These are phyloP conservation scores for Gaeumannomyces sp. DNA, from an alignment of 2,329 filamentous ascomycete genomes.

Conservation along the genomic window DNA sequence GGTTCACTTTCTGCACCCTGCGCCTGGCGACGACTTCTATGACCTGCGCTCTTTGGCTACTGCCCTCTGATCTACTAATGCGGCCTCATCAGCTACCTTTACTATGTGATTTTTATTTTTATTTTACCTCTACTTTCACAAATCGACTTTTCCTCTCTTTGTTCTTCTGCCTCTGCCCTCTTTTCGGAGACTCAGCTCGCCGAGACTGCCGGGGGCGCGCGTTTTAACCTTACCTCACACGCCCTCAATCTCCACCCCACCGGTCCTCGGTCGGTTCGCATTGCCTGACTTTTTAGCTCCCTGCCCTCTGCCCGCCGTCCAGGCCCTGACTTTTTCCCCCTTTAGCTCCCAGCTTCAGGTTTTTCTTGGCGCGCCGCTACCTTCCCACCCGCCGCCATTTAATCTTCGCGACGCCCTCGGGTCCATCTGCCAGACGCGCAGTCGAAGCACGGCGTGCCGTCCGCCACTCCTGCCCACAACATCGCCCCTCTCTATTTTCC, in stretches of 20 bases:
- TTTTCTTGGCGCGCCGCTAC: neutral
- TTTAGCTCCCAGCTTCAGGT: neutral
- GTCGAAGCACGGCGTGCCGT: neutral
- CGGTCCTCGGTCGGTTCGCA: neutral
- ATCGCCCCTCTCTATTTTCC: neutral
- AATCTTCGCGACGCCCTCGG: neutral
- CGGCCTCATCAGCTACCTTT: neutral
- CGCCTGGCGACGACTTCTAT: neutral
- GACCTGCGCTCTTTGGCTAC: neutral
- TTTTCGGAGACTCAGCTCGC: too few relatives aligned
- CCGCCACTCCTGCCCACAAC: neutral
- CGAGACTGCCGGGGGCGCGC: too few relatives aligned
- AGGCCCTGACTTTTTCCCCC: neutral
- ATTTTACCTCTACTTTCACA: neutral
- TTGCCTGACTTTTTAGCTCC: conserved; percentile 1
- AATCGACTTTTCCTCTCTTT: neutral
- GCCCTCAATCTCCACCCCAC: neutral
- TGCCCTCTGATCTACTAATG: neutral
- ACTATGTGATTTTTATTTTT: neutral
- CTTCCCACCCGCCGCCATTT: neutral
- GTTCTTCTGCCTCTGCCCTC: neutral
- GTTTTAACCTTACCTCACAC: neutral
- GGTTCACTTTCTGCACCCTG: neutral
- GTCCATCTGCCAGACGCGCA: neutral
- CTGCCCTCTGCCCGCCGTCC: neutral